These are phyloP conservation scores for Aspergillus sparsus DNA, from an alignment of 495 filamentous ascomycete genomes.

Conservation along the genomic window DNA sequence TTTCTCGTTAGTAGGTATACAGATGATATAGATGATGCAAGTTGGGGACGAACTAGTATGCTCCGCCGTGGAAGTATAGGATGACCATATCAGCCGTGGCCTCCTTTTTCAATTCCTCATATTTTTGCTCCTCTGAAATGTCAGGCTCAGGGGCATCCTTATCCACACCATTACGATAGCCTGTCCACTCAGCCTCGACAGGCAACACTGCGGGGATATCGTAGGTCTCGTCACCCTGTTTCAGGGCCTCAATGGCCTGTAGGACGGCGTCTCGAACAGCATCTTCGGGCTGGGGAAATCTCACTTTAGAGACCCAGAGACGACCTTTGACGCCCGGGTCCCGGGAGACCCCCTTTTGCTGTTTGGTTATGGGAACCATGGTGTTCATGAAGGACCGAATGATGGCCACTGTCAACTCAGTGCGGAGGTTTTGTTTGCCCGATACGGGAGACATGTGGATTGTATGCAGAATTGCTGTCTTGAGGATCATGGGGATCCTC, in stretches of 20 bases:
- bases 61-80: slow-evolving; percentile 88
- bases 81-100: slow-evolving; percentile 65
- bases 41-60: slow-evolving; percentile 57
- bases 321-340: slow-evolving; percentile 73
- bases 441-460: slow-evolving; percentile 65
- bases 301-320: slow-evolving; percentile 76
- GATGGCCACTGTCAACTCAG: slow-evolving; percentile 69
- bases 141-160: slow-evolving; percentile 55
- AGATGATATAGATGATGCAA: not conserved
- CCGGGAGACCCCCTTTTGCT: slow-evolving; percentile 61
- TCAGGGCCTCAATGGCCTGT: slow-evolving; percentile 64
- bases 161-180: slow-evolving; percentile 61
- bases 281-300: slow-evolving; percentile 56
- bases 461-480: slow-evolving; percentile 66
- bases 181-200: slow-evolving; percentile 88
- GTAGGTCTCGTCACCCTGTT: slow-evolving; percentile 48
- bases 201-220: slow-evolving; percentile 54
- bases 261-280: slow-evolving; percentile 61
- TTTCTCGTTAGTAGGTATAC: not conserved
- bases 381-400: slow-evolving; percentile 63
- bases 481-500: slow-evolving; percentile 66
- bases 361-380: slow-evolving; percentile 53
- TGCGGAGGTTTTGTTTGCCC: slow-evolving; percentile 76
- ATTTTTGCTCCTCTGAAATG: slow-evolving; percentile 71
- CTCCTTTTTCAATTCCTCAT: slow-evolving; percentile 70